A percentile compares a stretch with the other conserved stretches of the same genome.
Evolutionary conservation across 257 asterid genomes (phyloP).

Genomic region (Cruciata laevipes): DNA sequence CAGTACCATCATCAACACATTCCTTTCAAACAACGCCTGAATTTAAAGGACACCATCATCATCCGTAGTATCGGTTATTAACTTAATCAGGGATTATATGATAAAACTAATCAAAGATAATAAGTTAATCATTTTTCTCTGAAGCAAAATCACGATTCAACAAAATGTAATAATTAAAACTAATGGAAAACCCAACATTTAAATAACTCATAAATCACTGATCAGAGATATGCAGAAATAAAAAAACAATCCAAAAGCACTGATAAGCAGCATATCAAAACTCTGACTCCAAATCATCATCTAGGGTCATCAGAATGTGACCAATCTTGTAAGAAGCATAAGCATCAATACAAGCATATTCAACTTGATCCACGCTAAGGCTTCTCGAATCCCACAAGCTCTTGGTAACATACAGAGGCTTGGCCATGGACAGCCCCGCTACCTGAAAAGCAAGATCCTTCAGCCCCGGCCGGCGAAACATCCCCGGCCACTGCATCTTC

Average conservation of each 20-base stretch:
- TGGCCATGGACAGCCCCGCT: background rate
- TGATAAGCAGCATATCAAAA: background rate
- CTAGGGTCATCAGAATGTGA: background rate
- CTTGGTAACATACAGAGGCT: background rate
- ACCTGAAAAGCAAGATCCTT: slow-evolving; percentile 10
- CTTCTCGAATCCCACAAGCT: slow-evolving; percentile 16
- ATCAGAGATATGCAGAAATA: background rate
- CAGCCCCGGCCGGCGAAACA: slow-evolving; percentile 16
- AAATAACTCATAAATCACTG: background rate
- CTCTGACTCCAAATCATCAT: background rate
- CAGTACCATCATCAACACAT: too few relatives aligned
- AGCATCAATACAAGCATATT: slow-evolving; percentile 19
- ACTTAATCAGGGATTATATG: too few relatives aligned
- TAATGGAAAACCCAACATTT: too few relatives aligned
- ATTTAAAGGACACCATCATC: too few relatives aligned
- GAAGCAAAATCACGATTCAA: too few relatives aligned
- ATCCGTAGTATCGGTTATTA: too few relatives aligned
- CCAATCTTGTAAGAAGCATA: slow-evolving; percentile 17
- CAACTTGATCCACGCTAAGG: slow-evolving; percentile 10
- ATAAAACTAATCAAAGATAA: too few relatives aligned
- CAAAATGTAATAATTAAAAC: too few relatives aligned
- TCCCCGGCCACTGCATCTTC: slow-evolving; percentile 13
- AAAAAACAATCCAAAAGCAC: background rate
- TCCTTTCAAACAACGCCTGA: too few relatives aligned
- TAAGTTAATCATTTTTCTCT: too few relatives aligned